Base-by-base conservation (phyloP, 140 eudicot species). In the Flaveria floridana region DNA sequence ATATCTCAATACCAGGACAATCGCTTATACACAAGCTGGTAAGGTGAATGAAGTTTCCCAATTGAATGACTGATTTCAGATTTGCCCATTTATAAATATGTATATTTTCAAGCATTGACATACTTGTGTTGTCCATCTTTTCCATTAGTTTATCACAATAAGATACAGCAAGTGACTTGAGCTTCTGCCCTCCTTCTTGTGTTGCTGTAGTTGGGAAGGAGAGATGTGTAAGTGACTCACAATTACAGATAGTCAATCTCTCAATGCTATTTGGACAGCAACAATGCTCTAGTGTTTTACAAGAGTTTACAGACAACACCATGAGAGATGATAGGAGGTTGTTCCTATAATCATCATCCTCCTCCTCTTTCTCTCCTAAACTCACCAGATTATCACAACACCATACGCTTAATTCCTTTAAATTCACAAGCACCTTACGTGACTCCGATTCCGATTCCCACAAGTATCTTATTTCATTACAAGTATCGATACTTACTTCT, bases 401-500 rank as follows among this genome's bases (percentile, higher is more conserved):
- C 7, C 0, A 0, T 2, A 65, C 23, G 0, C 0, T 0, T 14
- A 65, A 39, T 3, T 2, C 7, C 51, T 16, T 65, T 65, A 65
- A 16, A 34, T 37, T 65, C 28, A n/a, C 15, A 65, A 65, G 51
- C 16, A 65, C 51, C 26, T 7, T 7, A 34, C 51, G 39, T 37
- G 70, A 25, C 51, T 65, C 26, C 39, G 51, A 21, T 16, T 65
- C 70, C 39, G 52, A 39, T 65, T 37, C 26, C 52, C 70, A 65
- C 47, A 63, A 63, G 69, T 63, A 63, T 28, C 6, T 30, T 30
- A 30, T 64, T 64, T 30, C 21, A 28, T n/a, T n/a, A 37, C 52
- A 65, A 0, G 0, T 0, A 0, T 0, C 0, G 1, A 65, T 16
- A 0, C 1, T 9, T n/a, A 37, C 1, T 37, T 37, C 15, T 65